phyloP scores from a whole-genome alignment of 208 protist genomes.

The Acanthamoeba triangularis region DNA sequence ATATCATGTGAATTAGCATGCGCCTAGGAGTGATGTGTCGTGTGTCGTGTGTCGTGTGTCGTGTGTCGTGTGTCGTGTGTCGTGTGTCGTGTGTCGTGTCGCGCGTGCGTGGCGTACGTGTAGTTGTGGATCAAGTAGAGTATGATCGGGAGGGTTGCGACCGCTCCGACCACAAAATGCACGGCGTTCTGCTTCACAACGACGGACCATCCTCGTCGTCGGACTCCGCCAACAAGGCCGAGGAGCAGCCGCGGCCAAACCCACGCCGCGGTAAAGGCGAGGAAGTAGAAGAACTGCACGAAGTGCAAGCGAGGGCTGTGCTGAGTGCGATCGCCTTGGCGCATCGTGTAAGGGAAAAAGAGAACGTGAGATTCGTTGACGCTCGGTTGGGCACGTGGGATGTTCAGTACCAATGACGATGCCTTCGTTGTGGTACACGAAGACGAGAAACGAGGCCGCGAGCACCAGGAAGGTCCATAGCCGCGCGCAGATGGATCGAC shows the following conservation, averaged over 20 bases:
- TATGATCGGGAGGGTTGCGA: not conserved
- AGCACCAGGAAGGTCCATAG: not conserved
- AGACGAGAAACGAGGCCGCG: not conserved
- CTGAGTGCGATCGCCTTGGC: constrained; percentile 32
- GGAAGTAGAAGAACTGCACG: constrained; percentile 61
- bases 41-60: not conserved
- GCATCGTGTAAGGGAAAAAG: not conserved
- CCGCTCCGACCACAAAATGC: not conserved
- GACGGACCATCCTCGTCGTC: not conserved
- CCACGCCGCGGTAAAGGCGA: constrained; percentile 3
- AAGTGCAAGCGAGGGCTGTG: constrained; percentile 3
- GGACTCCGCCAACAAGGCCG: not conserved
- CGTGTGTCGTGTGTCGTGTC: not conserved
- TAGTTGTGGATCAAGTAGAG: constrained; percentile 53
- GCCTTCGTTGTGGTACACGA: constrained; percentile 37
- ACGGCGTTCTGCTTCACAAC: not conserved
- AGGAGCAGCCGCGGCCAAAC: not conserved
- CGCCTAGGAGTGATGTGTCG: too few relatives aligned
- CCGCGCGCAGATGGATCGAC: not conserved
- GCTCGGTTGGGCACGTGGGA: not conserved
- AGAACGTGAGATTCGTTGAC: not conserved
- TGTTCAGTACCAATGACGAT: constrained; percentile 20
- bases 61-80: not conserved
- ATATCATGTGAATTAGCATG: too few relatives aligned
- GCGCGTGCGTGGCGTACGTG: not conserved